phyloP scores from a whole-genome alignment of 768 basidiomycete species.

The Mycena pura region DNA sequence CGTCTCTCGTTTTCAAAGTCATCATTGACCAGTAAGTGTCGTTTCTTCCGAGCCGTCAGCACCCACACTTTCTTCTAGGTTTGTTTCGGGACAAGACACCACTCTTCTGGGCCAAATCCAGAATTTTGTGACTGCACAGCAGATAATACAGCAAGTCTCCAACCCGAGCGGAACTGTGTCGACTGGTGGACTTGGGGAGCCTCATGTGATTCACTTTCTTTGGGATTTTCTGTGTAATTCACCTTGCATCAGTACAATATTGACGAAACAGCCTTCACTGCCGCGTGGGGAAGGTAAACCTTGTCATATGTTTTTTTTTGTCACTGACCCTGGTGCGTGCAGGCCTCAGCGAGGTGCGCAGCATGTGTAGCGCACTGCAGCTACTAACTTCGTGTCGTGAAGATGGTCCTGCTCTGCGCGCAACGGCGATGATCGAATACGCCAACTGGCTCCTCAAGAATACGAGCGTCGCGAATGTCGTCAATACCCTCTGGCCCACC shows the following conservation, averaged over 20 bases:
- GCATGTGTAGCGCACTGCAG: background rate
- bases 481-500: background rate
- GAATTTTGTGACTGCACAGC: constrained; percentile 58
- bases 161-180: constrained; percentile 70
- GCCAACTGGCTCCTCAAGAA: constrained; percentile 65
- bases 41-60: too few relatives aligned
- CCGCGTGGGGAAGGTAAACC: constrained; percentile 49
- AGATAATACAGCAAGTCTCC: constrained; percentile 60
- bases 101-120: constrained; percentile 58
- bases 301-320: background rate
- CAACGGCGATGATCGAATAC: constrained; percentile 70
- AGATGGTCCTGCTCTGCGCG: constrained; percentile 79
- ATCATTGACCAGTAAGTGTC: constrained; percentile 54
- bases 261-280: constrained; percentile 66
- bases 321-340: constrained; percentile 1
- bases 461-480: constrained; percentile 52
- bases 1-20: constrained; percentile 72
- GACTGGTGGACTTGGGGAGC: constrained; percentile 75
- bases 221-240: background rate
- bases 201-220: constrained; percentile 33
- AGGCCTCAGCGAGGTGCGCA: constrained; percentile 64
- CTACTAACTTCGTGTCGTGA: background rate
- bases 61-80: constrained; percentile 32
- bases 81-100: constrained; percentile 55
- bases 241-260: constrained; percentile 55